Conservation (phyloP, 192 early-diverging fungal species). For the Mortierella alpina region DNA sequence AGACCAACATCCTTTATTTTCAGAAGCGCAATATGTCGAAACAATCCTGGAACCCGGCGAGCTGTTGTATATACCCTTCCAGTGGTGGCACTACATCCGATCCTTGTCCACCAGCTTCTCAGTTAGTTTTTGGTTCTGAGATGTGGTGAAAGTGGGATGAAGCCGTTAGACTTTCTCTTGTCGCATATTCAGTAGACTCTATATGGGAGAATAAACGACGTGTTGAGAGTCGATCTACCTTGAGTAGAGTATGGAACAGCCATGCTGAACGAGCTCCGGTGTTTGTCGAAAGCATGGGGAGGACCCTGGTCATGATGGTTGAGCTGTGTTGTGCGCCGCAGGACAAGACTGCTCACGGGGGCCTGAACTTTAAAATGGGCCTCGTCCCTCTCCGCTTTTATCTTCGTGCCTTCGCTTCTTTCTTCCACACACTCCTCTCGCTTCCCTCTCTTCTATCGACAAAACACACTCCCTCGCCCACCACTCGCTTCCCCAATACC, state of each 20-base stretch:
- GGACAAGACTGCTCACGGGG: too few species aligned
- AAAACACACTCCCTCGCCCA: background rate
- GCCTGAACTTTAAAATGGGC: background rate
- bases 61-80: slow-evolving; percentile 87
- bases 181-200: too few species aligned
- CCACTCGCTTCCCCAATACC: background rate
- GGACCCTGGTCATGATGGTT: too few species aligned
- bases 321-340: too few species aligned
- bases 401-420: background rate
- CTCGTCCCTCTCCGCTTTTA: background rate
- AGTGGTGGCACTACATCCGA: slow-evolving; percentile 93
- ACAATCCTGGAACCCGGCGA: slow-evolving; percentile 81
- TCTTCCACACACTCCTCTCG: background rate
- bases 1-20: slow-evolving; percentile 64
- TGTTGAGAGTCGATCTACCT: too few species aligned
- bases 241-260: too few species aligned
- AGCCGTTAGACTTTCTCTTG: background rate
- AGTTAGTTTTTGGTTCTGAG: slow-evolving; percentile 91
- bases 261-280: too few species aligned
- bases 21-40: slow-evolving; percentile 70
- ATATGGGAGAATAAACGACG: background rate
- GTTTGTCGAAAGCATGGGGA: too few species aligned
- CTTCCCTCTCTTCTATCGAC: background rate
- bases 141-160: background rate
- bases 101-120: slow-evolving; percentile 82